A percentile compares a stretch with the other conserved stretches of the same genome.
Conservation (phyloP, 768 basidiomycete genomes). For the Pisolithus tinctorius region DNA sequence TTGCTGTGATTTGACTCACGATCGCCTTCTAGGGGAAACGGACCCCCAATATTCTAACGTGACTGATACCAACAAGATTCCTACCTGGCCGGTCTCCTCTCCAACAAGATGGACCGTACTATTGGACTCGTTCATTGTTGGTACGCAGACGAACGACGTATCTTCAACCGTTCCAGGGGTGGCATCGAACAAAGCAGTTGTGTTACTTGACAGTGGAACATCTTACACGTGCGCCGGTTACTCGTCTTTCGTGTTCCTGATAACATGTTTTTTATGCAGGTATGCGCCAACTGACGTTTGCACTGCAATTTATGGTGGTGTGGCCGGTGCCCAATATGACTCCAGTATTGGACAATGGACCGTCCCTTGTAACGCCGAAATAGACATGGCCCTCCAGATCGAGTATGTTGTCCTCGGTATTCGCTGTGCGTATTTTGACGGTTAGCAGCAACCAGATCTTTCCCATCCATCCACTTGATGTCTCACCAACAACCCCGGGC, state of each 20-base stretch:
- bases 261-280: slow-evolving; percentile 28
- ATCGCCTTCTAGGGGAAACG: slow-evolving; percentile 49
- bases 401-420: slow-evolving; percentile 39
- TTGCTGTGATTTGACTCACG: not conserved
- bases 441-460: slow-evolving; percentile 56
- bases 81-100: slow-evolving; percentile 62
- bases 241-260: slow-evolving; percentile 1
- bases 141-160: slow-evolving; percentile 43
- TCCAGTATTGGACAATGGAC: slow-evolving; percentile 51
- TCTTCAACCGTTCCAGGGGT: slow-evolving; percentile 49
- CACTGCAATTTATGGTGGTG: slow-evolving; percentile 59
- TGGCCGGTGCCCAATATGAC: slow-evolving; percentile 59
- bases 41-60: slow-evolving; percentile 58
- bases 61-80: slow-evolving; percentile 47
- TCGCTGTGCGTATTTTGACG: slow-evolving; percentile 9
- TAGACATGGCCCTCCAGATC: slow-evolving; percentile 76
- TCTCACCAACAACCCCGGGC: slow-evolving; percentile 42
- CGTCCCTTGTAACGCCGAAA: slow-evolving; percentile 68
- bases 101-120: slow-evolving; percentile 75
- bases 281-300: slow-evolving; percentile 64
- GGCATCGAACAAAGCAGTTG: slow-evolving; percentile 66
- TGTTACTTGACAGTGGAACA: slow-evolving; percentile 74
- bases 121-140: slow-evolving; percentile 65
- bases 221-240: slow-evolving; percentile 59
- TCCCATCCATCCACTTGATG: slow-evolving; percentile 76